phyloP scores from a whole-genome alignment of 2,329 filamentous ascomycete species.

The Dactylellina haptotyla region DNA sequence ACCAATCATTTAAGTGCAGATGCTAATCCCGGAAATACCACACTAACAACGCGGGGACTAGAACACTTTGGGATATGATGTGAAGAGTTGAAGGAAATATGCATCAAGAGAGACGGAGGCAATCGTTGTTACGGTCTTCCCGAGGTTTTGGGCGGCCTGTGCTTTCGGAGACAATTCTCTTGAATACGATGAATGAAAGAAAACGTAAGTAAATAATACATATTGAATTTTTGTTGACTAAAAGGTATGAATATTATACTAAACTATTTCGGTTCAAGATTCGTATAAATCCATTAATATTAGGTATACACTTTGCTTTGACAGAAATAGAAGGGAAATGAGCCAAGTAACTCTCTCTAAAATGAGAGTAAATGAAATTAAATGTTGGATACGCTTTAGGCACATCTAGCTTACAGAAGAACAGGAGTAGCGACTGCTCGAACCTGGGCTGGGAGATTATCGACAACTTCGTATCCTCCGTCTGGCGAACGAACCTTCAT shows the following conservation, averaged over 20 bases:
- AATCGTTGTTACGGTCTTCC: too few species aligned
- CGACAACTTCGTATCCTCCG: background rate
- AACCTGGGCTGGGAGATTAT: background rate
- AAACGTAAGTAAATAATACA: background rate
- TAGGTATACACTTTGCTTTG: background rate
- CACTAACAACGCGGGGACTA: constrained; percentile 9
- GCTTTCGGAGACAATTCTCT: background rate
- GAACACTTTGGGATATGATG: background rate
- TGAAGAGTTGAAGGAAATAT: background rate
- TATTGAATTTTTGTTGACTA: background rate
- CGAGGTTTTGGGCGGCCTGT: background rate
- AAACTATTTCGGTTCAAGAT: background rate
- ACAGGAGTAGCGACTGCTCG: too few species aligned
- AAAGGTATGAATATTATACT: background rate
- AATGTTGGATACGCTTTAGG: background rate
- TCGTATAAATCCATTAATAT: constrained; percentile 8
- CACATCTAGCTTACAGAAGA: too few species aligned
- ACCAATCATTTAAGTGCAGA: background rate
- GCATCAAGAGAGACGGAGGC: too few species aligned
- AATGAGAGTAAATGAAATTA: background rate
- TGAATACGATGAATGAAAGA: background rate
- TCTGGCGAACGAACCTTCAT: constrained; percentile 6
- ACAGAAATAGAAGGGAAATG: background rate
- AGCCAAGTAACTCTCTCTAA: background rate
- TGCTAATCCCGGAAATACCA: constrained; percentile 2